phyloP scores from a whole-genome alignment of 2,329 filamentous ascomycete genomes.

The Botryotinia globosa region DNA sequence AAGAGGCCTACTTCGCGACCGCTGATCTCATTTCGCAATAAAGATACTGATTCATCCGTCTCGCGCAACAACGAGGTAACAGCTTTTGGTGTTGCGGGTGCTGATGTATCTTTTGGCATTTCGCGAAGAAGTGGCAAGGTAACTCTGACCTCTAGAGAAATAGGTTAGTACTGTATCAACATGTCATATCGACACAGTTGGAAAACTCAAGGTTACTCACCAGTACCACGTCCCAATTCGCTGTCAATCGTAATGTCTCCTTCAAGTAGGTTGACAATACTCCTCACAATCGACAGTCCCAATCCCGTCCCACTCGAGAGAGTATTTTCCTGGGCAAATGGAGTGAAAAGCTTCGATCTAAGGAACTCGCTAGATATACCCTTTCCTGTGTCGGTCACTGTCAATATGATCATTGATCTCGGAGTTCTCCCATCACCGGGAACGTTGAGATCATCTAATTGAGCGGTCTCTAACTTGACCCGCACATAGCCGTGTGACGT shows the following conservation, averaged over 20 bases:
- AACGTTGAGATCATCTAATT: slow-evolving; percentile 33
- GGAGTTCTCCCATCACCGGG: slow-evolving; percentile 27
- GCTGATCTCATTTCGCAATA: slow-evolving; percentile 27
- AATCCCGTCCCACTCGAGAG: slow-evolving; percentile 61
- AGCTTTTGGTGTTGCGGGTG: slow-evolving; percentile 26
- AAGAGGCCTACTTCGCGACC: slow-evolving; percentile 33
- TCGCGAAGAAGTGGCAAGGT: slow-evolving; percentile 36
- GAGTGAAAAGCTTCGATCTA: slow-evolving; percentile 57
- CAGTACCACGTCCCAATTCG: slow-evolving; percentile 53
- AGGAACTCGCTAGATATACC: slow-evolving; percentile 66
- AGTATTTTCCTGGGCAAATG: slow-evolving; percentile 62
- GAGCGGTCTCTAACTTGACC: slow-evolving; percentile 36
- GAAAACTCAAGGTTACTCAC: slow-evolving; percentile 39
- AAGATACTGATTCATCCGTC: slow-evolving; percentile 31
- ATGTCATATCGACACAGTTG: neutral
- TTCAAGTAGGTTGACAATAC: slow-evolving; percentile 57
- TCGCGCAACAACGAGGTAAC: slow-evolving; percentile 27
- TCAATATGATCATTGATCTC: slow-evolving; percentile 51
- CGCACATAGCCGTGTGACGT: slow-evolving; percentile 53
- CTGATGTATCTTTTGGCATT: slow-evolving; percentile 30
- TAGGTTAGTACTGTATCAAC: slow-evolving; percentile 21
- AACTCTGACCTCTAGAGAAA: slow-evolving; percentile 34
- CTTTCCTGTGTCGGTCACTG: slow-evolving; percentile 71
- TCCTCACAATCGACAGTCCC: slow-evolving; percentile 62
- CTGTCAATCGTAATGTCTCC: slow-evolving; percentile 60